phyloP scores from a whole-genome alignment of 306 rosid genomes.

The Chamaecrista fasciculata region DNA sequence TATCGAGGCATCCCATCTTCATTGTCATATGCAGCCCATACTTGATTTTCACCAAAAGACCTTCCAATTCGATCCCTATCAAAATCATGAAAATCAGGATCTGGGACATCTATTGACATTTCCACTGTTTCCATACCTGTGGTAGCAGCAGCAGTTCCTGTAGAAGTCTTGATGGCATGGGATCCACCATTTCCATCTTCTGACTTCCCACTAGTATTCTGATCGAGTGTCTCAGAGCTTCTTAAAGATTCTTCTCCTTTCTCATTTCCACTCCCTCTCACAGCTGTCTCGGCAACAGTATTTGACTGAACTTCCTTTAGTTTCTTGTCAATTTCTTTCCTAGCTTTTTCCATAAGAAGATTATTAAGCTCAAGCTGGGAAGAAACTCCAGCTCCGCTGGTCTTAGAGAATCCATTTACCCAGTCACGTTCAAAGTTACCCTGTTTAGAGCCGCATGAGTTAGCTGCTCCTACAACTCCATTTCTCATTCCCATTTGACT shows the following conservation, averaged over 20 bases:
- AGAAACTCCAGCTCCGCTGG: slow-evolving; percentile 31
- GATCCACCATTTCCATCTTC: slow-evolving; percentile 15
- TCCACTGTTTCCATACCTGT: slow-evolving; percentile 18
- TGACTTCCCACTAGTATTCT: slow-evolving; percentile 20
- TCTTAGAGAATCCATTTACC: slow-evolving; percentile 30
- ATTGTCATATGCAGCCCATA: slow-evolving; percentile 66
- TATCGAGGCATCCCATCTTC: slow-evolving; percentile 74
- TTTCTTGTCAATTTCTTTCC: slow-evolving; percentile 44
- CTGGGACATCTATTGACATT: slow-evolving; percentile 50
- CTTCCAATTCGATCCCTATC: slow-evolving; percentile 55
- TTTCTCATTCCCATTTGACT: slow-evolving; percentile 44
- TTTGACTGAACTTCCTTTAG: slow-evolving; percentile 41
- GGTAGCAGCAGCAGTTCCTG: slow-evolving; percentile 21
- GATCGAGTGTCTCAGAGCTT: slow-evolving; percentile 30
- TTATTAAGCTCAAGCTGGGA: slow-evolving; percentile 46
- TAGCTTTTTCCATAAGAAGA: slow-evolving; percentile 47
- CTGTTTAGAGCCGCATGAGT: slow-evolving; percentile 32
- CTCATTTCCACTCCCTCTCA: slow-evolving; percentile 27
- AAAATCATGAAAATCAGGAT: slow-evolving; percentile 66
- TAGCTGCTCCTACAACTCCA: slow-evolving; percentile 38
- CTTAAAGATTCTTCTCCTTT: slow-evolving; percentile 17
- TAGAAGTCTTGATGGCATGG: slow-evolving; percentile 5
- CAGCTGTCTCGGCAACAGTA: slow-evolving; percentile 27
- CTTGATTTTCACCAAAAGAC: slow-evolving; percentile 52
- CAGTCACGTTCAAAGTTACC: slow-evolving; percentile 26